Base-by-base conservation (phyloP, 2,329 filamentous ascomycete species). In the Colletotrichum sojae region DNA sequence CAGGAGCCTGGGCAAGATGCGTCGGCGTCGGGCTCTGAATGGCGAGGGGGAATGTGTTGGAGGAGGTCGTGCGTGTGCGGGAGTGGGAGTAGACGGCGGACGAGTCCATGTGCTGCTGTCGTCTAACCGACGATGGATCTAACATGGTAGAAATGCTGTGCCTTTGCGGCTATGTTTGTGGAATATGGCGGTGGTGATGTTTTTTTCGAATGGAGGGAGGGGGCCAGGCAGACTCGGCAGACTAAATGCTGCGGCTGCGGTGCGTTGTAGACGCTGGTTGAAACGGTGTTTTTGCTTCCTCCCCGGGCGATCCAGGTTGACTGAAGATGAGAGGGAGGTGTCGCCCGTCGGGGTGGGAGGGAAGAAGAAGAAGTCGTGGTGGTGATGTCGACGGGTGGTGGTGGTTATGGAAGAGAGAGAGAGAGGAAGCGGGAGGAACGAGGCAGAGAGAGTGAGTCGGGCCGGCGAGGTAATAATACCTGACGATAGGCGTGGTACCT, bases 1-100 rank as follows among this genome's bases (percentile, higher is more conserved):
- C 80, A 25, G 73, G 69, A 36, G 73, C 72, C 71, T 81, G 79
- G 72, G 80, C 76, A 27, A 80, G 73, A 65, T 79, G 76, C 70
- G 76, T 79, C 55, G 76, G 77, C 31, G 73, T 73, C 51, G 76
- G 74, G 27, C 75, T 75, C 73, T 75, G 71, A 56, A 71, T 51
- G 71, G 75, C 63, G 65, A 73, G 67, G 36, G 85, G 85, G 58
- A 88, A 86, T 64, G 82, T 78, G 76, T 82, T 87, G 69, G 88
- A 89, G 2, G 87, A 89, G 15, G 83, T 85, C n/a, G 86, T 88
- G 75, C 87, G 82, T 60, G 86, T 83, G 74, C 86, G 83, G 43
- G 86, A 88, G 73, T 89, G 88, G 63, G 83, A 80, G 76, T 88
- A 88, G 71, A 81, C 73, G 71, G 73, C 76, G 57, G 76, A 71